phyloP scores from a whole-genome alignment of 805 yeast genomes.

The Phaffomyces thermotolerans region DNA sequence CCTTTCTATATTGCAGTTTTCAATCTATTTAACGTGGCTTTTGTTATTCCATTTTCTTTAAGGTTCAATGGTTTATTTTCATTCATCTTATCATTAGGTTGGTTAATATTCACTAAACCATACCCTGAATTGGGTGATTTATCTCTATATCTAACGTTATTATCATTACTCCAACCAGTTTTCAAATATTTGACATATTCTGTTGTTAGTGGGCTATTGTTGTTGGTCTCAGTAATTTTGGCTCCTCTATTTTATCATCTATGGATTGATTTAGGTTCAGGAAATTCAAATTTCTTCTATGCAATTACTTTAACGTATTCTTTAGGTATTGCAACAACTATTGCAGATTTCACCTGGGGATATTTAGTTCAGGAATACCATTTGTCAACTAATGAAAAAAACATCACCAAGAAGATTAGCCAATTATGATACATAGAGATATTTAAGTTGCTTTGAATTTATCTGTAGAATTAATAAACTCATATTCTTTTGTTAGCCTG shows the following conservation, averaged over 20 bases:
- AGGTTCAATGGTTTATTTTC: conserved; percentile 68
- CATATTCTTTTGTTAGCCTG: no score
- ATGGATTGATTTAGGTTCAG: conserved; percentile 92
- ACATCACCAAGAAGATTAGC: conserved; percentile 4
- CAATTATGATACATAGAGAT: conserved; percentile 1
- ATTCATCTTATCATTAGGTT: conserved; percentile 37
- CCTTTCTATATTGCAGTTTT: conserved; percentile 79
- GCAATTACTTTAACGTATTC: conserved; percentile 84
- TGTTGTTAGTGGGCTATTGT: conserved; percentile 42
- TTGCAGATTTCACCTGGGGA: conserved; percentile 81
- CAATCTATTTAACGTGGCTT: conserved; percentile 62
- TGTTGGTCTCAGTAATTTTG: conserved; percentile 53
- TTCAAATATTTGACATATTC: conserved; percentile 41
- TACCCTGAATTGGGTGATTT: conserved; percentile 83
- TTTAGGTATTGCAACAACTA: conserved; percentile 55
- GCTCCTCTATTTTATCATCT: conserved; percentile 88
- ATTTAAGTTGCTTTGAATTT: no score
- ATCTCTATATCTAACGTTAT: conserved; percentile 45
- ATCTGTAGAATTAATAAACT: no score
- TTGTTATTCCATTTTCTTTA: conserved; percentile 66
- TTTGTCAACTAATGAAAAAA: conserved; percentile 2
- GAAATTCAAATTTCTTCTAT: conserved; percentile 93
- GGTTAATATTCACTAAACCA: conserved; percentile 63
- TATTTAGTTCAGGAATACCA: conserved; percentile 16
- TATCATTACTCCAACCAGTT: conserved; percentile 39